Evolutionary conservation across 1,139 yeast species (phyloP), one percentile per base, ranked within the genome.

Genomic region (Yamadazyma kanchanaburiensis): DNA sequence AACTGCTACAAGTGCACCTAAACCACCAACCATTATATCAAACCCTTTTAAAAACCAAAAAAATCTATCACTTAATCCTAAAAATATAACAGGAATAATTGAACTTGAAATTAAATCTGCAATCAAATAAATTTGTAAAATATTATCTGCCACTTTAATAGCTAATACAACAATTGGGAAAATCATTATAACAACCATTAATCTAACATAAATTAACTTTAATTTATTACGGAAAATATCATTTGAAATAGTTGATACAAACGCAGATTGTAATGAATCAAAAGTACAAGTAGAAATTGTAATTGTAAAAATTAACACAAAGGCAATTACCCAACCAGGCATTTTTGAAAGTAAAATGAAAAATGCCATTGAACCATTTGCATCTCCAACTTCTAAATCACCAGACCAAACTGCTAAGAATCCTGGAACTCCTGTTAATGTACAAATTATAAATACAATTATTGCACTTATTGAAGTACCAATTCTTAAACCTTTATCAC

Each of bases 321-420:
- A 80, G 1, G 91, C 96, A 43, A 81, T 72, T 18, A 87, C 76
- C 96, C 96, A 88, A 20, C 75, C 69, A n/a, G 95, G 94, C 80
- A 88, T 75, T 37, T 78, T 66, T 6, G 76, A 64, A 38, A 88
- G 61, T 35, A 89, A 64, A 37, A 81, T 61, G 60, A 74, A 89
- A 45, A 89, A 82, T 3, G 87, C 81, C 40, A 78, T 70, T 21
- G 73, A 69, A 11, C 85, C 84, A 20, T 69, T 65, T 8, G 60
- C 70, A 50, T 78, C 85, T 15, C 70, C 74, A n/a, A 79, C 74
- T 9, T 55, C 58, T 40, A 84, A 60, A 39, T 79, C 74, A 1
- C 94, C 94, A 2, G 87, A 75, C 96, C 96, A 89, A 14, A 85
- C 95, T 2, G 95, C 96, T 33, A 88, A 57, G 43, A 89, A 70